Evolutionary conservation across 306 rosid genomes (phyloP).

Genomic region (Comarum palustre): DNA sequence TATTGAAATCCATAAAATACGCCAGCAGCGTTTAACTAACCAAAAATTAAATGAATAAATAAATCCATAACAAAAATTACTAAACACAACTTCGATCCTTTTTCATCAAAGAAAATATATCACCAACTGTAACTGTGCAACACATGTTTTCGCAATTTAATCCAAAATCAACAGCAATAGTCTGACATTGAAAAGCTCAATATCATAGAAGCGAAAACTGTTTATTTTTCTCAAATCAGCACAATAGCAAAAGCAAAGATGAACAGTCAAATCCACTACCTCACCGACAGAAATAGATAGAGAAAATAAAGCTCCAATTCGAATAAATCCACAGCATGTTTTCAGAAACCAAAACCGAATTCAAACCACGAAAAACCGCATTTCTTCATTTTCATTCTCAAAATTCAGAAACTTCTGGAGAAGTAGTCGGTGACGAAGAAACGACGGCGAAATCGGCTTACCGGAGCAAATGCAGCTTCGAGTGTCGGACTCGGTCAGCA

Average conservation of each 20-base stretch:
- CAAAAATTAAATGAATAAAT: conserved; percentile 5
- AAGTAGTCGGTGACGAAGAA: not conserved
- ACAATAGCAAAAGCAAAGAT: conserved; percentile 1
- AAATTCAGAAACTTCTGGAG: conserved; percentile 9
- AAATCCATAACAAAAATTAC: conserved; percentile 8
- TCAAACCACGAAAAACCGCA: conserved; percentile 3
- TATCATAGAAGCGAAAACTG: conserved; percentile 1
- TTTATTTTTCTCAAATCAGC: not conserved
- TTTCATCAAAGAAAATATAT: conserved; percentile 9
- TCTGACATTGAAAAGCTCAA: conserved; percentile 1
- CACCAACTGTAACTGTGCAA: not conserved
- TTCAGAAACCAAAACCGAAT: conserved; percentile 11
- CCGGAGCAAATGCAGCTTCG: conserved; percentile 42
- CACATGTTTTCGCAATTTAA: not conserved
- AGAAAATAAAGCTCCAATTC: conserved; percentile 14
- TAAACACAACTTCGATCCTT: conserved; percentile 38
- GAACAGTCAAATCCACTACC: not conserved
- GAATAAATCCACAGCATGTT: not conserved
- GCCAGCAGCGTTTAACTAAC: not conserved
- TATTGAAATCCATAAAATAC: not conserved
- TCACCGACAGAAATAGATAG: conserved; percentile 46
- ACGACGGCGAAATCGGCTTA: conserved; percentile 39
- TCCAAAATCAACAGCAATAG: not conserved
- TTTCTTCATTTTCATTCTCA: not conserved
- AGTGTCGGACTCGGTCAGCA: conserved; percentile 15